Evolutionary conservation across 257 asterid genomes (phyloP).

Genomic region (Euphrasia confusa): DNA sequence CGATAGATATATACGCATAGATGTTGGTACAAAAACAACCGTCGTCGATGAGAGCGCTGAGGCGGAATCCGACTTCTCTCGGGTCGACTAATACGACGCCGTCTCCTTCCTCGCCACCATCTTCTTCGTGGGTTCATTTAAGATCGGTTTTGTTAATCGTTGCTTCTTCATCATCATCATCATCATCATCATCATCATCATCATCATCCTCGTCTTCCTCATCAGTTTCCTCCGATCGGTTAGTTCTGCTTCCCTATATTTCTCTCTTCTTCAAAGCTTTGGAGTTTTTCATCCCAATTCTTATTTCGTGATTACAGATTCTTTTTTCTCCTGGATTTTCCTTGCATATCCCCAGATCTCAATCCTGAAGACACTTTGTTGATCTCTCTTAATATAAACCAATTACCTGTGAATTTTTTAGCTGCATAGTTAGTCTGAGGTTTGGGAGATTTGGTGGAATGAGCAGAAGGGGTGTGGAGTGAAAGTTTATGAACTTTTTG

Average conservation of each 20-base stretch:
- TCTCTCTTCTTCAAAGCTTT: conserved; percentile 23
- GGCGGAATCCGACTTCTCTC: conserved; percentile 65
- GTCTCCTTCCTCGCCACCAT: conserved; percentile 35
- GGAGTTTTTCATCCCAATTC: conserved; percentile 21
- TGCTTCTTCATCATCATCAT: conserved; percentile 48
- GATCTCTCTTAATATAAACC: conserved; percentile 14
- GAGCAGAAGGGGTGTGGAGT: conserved; percentile 10
- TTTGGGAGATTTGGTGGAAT: conserved; percentile 16
- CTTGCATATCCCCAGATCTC: conserved; percentile 21
- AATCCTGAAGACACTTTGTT: conserved; percentile 7
- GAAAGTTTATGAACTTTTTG: conserved; percentile 10
- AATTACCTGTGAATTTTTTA: conserved; percentile 3
- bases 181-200: conserved; percentile 55
- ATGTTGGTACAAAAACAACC: conserved; percentile 70
- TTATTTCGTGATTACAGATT: conserved; percentile 18
- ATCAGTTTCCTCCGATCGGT: conserved; percentile 59
- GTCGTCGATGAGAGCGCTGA: conserved; percentile 52
- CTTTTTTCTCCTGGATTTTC: conserved; percentile 9
- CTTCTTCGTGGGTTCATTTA: conserved; percentile 65
- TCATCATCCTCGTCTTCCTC: conserved; percentile 52
- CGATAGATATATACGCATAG: conserved; percentile 22
- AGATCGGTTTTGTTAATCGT: conserved; percentile 70
- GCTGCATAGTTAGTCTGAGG: conserved; percentile 8
- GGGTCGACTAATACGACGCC: conserved; percentile 36
- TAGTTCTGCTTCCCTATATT: conserved; percentile 32